Conservation (phyloP, 257 asterid species). For the Mitragyna speciosa region DNA sequence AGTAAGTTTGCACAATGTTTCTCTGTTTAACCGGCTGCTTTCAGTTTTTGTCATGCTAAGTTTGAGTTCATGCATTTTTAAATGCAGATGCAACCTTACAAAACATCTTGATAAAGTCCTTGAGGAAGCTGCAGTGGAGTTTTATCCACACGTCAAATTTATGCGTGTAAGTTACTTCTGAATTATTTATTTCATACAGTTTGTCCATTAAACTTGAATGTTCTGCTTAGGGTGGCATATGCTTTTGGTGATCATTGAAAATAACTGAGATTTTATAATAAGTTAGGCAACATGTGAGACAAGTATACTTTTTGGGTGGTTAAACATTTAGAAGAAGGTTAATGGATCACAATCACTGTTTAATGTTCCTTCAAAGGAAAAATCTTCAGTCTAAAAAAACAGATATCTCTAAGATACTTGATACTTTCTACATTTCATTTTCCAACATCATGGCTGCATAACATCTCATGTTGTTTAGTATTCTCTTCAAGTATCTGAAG, state of each 20-base stretch:
- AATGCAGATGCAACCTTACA: slow-evolving; percentile 74
- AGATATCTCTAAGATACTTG: not conserved
- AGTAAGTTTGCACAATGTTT: slow-evolving; percentile 42
- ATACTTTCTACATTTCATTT: not conserved
- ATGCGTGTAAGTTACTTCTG: slow-evolving; percentile 66
- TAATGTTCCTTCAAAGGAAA: not conserved
- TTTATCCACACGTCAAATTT: slow-evolving; percentile 80
- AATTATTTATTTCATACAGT: not conserved
- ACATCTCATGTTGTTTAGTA: not conserved
- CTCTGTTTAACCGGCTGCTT: not conserved
- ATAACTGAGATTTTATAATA: not conserved
- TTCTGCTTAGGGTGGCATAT: not conserved
- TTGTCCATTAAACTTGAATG: not conserved
- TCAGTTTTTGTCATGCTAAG: not conserved
- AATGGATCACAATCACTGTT: not conserved
- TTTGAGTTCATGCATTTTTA: slow-evolving; percentile 2
- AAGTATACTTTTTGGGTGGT: not conserved
- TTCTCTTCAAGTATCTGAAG: not conserved
- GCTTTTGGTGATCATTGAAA: not conserved
- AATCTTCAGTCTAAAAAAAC: not conserved
- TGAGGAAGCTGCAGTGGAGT: slow-evolving; percentile 93
- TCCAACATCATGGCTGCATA: not conserved
- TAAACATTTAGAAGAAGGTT: not conserved
- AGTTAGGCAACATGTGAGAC: too few species aligned
- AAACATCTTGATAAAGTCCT: slow-evolving; percentile 81